Percentiles rank a stretch among this genome's conserved stretches.
Conservation (phyloP, 768 basidiomycete genomes). For the Boletus pseudo-olivaceus region DNA sequence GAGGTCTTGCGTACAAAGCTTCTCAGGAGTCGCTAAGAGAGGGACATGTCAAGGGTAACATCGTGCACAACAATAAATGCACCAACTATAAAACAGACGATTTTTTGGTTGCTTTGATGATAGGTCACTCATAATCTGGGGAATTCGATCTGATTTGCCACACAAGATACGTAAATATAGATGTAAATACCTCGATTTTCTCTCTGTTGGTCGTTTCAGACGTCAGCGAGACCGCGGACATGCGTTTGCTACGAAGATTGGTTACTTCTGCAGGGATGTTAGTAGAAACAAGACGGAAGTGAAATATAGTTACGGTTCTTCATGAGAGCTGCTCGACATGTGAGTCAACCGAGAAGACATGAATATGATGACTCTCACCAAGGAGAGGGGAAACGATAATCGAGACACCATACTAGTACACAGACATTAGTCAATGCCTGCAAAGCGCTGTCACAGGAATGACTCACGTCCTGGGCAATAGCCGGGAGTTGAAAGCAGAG, state of each 20-base stretch:
- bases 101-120: conserved; percentile 52
- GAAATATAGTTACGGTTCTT: conserved; percentile 60
- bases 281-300: background rate
- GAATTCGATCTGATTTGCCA: background rate
- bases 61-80: background rate
- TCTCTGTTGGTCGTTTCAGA: conserved; percentile 61
- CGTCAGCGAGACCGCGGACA: conserved; percentile 59
- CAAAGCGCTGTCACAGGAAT: background rate
- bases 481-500: conserved; percentile 86
- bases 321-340: conserved; percentile 60
- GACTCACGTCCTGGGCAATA: conserved; percentile 51
- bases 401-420: conserved; percentile 58
- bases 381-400: conserved; percentile 76
- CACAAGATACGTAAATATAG: background rate
- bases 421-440: background rate
- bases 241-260: conserved; percentile 48
- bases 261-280: conserved; percentile 52
- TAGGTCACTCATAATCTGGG: conserved; percentile 61
- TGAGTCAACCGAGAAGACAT: background rate
- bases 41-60: background rate
- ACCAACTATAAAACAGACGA: conserved; percentile 70
- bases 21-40: conserved; percentile 73
- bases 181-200: conserved; percentile 48
- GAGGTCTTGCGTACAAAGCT: conserved; percentile 55
- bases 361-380: conserved; percentile 38